These are phyloP conservation scores for Arthrinium puccinioides DNA, from an alignment of 2,329 filamentous ascomycete genomes.

Conservation along the genomic window DNA sequence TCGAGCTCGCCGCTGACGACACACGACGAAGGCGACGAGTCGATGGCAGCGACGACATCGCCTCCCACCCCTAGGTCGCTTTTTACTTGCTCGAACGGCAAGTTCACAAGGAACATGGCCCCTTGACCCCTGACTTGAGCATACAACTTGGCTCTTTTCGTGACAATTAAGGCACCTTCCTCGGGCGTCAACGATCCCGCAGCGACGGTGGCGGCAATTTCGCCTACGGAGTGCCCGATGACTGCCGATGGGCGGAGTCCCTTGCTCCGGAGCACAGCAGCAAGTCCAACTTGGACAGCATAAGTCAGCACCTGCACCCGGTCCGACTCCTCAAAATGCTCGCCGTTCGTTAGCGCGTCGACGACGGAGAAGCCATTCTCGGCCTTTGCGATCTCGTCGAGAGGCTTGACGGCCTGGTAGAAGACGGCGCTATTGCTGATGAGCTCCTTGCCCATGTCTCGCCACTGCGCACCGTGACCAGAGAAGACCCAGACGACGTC, in stretches of 20 bases:
- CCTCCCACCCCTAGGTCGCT: constrained; percentile 12
- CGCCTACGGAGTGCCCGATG: constrained; percentile 33
- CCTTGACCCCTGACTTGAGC: constrained; percentile 5
- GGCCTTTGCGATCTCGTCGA: constrained; percentile 18
- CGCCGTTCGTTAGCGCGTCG: constrained; percentile 9
- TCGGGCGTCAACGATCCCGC: constrained; percentile 22
- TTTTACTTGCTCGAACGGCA: constrained; percentile 19
- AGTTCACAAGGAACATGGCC: constrained; percentile 16
- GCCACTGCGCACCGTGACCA: constrained; percentile 35
- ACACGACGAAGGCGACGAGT: constrained; percentile 26
- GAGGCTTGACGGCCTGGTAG: constrained; percentile 11
- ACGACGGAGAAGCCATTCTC: constrained; percentile 16
- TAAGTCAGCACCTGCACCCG: constrained; percentile 26
- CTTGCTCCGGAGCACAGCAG: constrained; percentile 19
- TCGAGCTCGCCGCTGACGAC: constrained; percentile 22
- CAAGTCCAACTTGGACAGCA: constrained; percentile 26
- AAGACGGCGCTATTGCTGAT: constrained; percentile 17
- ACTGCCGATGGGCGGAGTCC: constrained; percentile 26
- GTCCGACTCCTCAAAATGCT: constrained; percentile 17
- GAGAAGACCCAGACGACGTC: constrained; percentile 31
- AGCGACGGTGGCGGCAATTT: constrained; percentile 30
- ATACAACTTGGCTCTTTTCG: constrained; percentile 20
- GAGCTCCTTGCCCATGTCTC: constrained; percentile 31
- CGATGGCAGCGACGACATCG: constrained; percentile 25
- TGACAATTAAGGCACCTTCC: constrained; percentile 28